Evolutionary conservation across 192 early-diverging fungal species (phyloP).

Genomic region (Coemansia sp.): DNA sequence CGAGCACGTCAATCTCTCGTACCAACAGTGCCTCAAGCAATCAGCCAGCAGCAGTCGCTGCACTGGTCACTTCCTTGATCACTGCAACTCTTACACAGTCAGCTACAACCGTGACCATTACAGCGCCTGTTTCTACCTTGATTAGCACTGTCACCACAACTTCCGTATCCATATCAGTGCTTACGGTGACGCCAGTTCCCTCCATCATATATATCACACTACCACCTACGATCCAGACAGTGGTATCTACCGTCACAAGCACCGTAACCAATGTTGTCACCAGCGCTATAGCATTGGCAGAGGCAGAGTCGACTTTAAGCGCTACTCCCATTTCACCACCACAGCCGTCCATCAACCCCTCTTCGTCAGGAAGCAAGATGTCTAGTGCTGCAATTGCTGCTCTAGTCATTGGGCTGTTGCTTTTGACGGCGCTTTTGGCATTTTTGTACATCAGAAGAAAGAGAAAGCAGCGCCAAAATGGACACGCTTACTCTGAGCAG

Average conservation of each 20-base stretch:
- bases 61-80: neutral
- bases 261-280: neutral
- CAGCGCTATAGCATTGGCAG: neutral
- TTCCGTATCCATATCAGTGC: neutral
- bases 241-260: neutral
- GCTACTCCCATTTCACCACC: neutral
- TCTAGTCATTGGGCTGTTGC: constrained; percentile 15
- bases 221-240: neutral
- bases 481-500: neutral
- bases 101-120: neutral
- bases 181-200: neutral
- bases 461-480: constrained; percentile 2
- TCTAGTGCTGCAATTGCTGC: constrained; percentile 18
- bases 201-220: neutral
- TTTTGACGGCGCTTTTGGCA: constrained; percentile 17
- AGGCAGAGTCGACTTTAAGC: neutral
- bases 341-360: neutral
- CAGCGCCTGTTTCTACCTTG: neutral
- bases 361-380: neutral
- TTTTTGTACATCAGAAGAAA: neutral
- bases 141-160: neutral
- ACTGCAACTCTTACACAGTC: neutral
- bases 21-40: neutral
- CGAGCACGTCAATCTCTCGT: neutral
- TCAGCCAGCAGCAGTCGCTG: neutral